Conservation (phyloP, 2,329 filamentous ascomycete species). For the Orbilia quercus region DNA sequence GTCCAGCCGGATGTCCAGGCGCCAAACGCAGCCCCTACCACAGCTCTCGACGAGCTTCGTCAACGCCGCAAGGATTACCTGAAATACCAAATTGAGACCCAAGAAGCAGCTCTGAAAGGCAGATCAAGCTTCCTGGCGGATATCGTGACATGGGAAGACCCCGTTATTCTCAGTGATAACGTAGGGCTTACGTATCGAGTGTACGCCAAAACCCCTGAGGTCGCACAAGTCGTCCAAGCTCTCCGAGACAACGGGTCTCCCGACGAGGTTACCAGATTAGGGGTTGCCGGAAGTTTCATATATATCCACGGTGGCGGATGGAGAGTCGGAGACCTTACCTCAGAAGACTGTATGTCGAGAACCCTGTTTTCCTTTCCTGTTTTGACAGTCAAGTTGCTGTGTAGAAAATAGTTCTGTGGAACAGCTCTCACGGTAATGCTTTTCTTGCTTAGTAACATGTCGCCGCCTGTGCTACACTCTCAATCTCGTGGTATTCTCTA, state of each 20-base stretch:
- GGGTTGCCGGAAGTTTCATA: conserved; percentile 49
- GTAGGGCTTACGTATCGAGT: conserved; percentile 51
- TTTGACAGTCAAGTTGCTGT: conserved; percentile 13
- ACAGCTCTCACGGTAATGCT: conserved; percentile 3
- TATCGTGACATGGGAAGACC: conserved; percentile 46
- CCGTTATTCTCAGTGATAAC: conserved; percentile 32
- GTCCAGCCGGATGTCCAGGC: conserved; percentile 50
- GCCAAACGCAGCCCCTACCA: conserved; percentile 25
- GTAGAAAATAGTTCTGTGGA: conserved; percentile 6
- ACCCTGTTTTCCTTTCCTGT: conserved; percentile 24
- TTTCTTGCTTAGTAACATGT: conserved; percentile 46
- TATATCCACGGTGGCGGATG: conserved; percentile 55
- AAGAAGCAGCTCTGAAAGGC: conserved; percentile 23
- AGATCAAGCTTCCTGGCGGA: conserved; percentile 30
- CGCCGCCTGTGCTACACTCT: conserved; percentile 49
- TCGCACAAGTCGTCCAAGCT: conserved; percentile 42
- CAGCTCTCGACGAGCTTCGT: conserved; percentile 50
- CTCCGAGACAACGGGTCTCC: conserved; percentile 51
- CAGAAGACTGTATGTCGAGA: conserved; percentile 53
- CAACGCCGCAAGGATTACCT: conserved; percentile 45
- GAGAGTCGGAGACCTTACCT: conserved; percentile 51
- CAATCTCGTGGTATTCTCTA: conserved; percentile 56
- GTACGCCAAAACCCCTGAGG: conserved; percentile 40
- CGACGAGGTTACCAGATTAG: conserved; percentile 42
- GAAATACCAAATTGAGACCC: conserved; percentile 41